phyloP scores from a whole-genome alignment of 1,139 yeast genomes.

The Candida pseudoviswanathii region DNA sequence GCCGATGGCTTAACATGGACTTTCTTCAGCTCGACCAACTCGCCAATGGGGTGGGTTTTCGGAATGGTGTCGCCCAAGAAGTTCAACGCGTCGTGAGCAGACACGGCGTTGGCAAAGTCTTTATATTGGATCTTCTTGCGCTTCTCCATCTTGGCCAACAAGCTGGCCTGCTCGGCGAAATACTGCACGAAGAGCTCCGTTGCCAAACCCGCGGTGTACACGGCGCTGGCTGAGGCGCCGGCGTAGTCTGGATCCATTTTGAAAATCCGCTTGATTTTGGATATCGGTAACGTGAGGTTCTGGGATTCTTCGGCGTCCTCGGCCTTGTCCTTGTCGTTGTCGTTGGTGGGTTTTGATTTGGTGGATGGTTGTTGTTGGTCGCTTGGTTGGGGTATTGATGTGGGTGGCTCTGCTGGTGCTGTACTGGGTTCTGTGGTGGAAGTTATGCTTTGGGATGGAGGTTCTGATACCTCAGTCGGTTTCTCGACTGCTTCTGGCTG shows the following conservation, averaged over 20 bases:
- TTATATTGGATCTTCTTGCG: conserved; percentile 72
- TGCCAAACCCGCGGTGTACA: conserved; percentile 82
- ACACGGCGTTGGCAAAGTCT: conserved; percentile 75
- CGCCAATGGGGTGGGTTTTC: conserved; percentile 55
- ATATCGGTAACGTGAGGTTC: conserved; percentile 58
- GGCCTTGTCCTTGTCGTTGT: conserved; percentile 10
- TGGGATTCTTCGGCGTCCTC: conserved; percentile 1
- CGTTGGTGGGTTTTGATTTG: not conserved
- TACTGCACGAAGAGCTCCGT: conserved; percentile 83
- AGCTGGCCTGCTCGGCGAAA: conserved; percentile 76
- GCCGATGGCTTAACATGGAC: conserved; percentile 31
- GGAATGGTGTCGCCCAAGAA: conserved; percentile 75
- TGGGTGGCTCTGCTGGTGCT: not conserved
- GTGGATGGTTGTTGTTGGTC: not conserved
- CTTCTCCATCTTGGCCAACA: conserved; percentile 67
- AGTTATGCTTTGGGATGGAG: not conserved
- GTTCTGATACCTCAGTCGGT: not conserved
- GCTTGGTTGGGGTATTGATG: not conserved
- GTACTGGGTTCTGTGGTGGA: not conserved
- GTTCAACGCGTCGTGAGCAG: conserved; percentile 62
- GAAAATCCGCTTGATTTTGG: conserved; percentile 81
- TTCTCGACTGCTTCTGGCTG: not conserved
- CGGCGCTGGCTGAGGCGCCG: conserved; percentile 77
- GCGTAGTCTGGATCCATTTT: conserved; percentile 83
- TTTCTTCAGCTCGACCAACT: conserved; percentile 49